These are phyloP conservation scores for Zizania palustris DNA, from an alignment of 202 grass and related monocot genomes.

Conservation along the genomic window DNA sequence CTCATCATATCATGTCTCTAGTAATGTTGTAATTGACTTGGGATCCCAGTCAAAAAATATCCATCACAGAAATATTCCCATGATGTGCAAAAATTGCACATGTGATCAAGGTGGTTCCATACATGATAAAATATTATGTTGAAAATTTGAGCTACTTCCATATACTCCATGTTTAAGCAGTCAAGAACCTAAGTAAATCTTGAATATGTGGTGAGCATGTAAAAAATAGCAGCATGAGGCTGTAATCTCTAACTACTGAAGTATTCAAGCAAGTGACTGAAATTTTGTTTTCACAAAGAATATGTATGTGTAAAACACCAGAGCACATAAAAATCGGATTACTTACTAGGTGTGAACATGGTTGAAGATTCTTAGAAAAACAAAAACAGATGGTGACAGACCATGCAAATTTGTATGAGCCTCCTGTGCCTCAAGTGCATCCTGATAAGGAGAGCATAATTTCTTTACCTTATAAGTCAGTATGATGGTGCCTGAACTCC, in stretches of 20 bases:
- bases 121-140: no score
- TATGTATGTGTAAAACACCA: not conserved
- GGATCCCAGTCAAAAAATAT: not conserved
- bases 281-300: not conserved
- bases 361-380: constrained; percentile 23
- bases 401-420: constrained; percentile 6
- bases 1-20: not conserved
- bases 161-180: not conserved
- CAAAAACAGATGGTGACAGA: constrained; percentile 33
- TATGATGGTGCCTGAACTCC: constrained; percentile 33
- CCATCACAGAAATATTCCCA: not conserved
- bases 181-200: not conserved
- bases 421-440: constrained; percentile 40
- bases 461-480: constrained; percentile 43
- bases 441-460: constrained; percentile 46
- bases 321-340: constrained; percentile 40
- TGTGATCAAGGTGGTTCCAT: not conserved
- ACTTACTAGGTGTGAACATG: constrained; percentile 34
- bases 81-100: not conserved
- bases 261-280: not conserved
- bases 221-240: not conserved
- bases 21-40: not conserved
- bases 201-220: not conserved
- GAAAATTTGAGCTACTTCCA: no score
- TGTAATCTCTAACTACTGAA: not conserved